Evolutionary conservation across 164 flowering plant species (phyloP), one percentile per base, ranked within the genome.

Genomic region (Magnolia changhungtana): DNA sequence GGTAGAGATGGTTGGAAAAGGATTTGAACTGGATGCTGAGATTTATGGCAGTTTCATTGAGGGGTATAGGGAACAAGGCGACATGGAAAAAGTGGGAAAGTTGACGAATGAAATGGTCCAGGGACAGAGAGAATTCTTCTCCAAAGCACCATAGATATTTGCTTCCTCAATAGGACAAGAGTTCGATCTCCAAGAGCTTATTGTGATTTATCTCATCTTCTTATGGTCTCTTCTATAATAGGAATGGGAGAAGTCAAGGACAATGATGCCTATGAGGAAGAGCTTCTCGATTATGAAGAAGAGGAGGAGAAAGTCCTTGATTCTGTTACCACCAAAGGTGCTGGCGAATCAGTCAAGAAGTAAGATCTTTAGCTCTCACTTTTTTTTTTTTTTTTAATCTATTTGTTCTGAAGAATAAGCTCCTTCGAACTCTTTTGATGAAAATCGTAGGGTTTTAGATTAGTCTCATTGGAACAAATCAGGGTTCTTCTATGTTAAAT

Each of bases 221-320:
- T 73, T 24, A 5, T 37, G 18, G 61, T 55, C 61, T 55, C 61
- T 24, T 76, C 11, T 2, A 2, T 27, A 71, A 58, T 18, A 81
- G 31, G 86, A 84, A 79, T 81, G 98, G 98, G 88, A 23, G 98
- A 95, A 69, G 84, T 85, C n/a, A 90, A 86, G 81, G 97, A 93
- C 61, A 88, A 81, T 83, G 98, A 95, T 8, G 87, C 86, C 0
- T 93, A 93, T 86, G 98, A 95, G 87, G 98, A 95, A 68, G 98
- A 95, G 91, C 98, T 95, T 79, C 88, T 95, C 72, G 98, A 95
- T 85, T 95, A 95, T 84, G 98, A 95, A 27, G 98, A 95, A 65
- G 98, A 95, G 52, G 98, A 95, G 50, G 98, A 90, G 45, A 90
- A 92, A 68, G 96, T 89, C 55, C 92, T 85, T 63, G 97, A 93